These are phyloP conservation scores for Pythium aquatile DNA, from an alignment of 352 stramenopile species.

Conservation along the genomic window DNA sequence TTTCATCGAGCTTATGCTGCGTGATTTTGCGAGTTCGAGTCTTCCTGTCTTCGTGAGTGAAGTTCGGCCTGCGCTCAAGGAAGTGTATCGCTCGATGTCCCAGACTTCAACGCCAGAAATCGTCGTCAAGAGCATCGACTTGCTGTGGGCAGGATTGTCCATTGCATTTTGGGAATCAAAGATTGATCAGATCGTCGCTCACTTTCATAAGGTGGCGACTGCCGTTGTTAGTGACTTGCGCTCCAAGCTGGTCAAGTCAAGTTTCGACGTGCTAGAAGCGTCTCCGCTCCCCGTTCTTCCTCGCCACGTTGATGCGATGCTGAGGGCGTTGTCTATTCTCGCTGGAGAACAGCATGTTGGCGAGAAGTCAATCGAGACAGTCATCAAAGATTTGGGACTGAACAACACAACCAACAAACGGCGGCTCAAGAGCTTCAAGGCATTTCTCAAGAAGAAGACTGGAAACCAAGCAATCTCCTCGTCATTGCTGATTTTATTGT, in stretches of 20 bases:
- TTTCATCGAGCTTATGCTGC: slow-evolving; percentile 29
- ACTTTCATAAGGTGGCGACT: slow-evolving; percentile 12
- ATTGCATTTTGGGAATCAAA: slow-evolving; percentile 30
- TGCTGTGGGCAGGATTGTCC: slow-evolving; percentile 24
- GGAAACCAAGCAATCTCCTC: not conserved
- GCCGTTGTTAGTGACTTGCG: slow-evolving; percentile 7
- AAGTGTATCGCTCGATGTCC: slow-evolving; percentile 21
- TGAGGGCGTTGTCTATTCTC: slow-evolving; percentile 13
- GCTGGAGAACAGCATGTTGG: not conserved
- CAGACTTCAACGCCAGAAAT: slow-evolving; percentile 14
- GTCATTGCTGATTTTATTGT: not conserved
- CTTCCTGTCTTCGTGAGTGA: slow-evolving; percentile 17
- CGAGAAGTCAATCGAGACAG: slow-evolving; percentile 4
- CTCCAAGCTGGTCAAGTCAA: not conserved
- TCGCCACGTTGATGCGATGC: slow-evolving; percentile 3
- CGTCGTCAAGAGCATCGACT: slow-evolving; percentile 19
- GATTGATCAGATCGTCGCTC: slow-evolving; percentile 10
- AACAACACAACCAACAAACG: slow-evolving; percentile 8
- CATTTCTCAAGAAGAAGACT: slow-evolving; percentile 8
- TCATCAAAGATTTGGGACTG: slow-evolving; percentile 11
- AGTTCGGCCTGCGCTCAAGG: slow-evolving; percentile 19
- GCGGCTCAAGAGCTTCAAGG: slow-evolving; percentile 15
- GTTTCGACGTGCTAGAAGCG: slow-evolving; percentile 11
- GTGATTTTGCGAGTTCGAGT: slow-evolving; percentile 12
- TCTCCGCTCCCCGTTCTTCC: not conserved